Percentiles rank a stretch among this genome's conserved stretches.
Conservation (phyloP, 495 filamentous ascomycete genomes). For the Margaritispora aquatica region DNA sequence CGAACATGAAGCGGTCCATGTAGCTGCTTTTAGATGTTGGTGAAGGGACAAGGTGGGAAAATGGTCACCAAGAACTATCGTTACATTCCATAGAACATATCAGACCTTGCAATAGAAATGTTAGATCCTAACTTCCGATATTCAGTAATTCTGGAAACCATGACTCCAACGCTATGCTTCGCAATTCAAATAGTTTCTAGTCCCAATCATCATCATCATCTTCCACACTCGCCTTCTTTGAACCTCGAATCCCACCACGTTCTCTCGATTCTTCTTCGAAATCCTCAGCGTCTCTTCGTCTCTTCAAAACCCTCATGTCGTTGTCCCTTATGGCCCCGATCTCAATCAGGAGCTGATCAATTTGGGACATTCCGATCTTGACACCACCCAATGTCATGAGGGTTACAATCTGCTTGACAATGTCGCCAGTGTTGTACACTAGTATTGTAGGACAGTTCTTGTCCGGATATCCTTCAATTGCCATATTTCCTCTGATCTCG, state of each 20-base stretch:
- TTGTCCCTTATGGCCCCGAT: slow-evolving; percentile 69
- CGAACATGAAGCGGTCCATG: too few relatives aligned
- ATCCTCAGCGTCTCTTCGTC: slow-evolving; percentile 53
- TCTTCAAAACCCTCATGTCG: slow-evolving; percentile 70
- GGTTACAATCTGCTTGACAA: slow-evolving; percentile 81
- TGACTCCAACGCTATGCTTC: not conserved
- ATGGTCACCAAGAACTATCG: too few relatives aligned
- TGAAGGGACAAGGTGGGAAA: too few relatives aligned
- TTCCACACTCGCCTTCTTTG: slow-evolving; percentile 40
- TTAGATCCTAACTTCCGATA: not conserved
- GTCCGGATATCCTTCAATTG: slow-evolving; percentile 95
- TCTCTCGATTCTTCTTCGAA: slow-evolving; percentile 41
- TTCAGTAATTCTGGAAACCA: not conserved
- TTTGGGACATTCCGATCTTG: slow-evolving; percentile 52
- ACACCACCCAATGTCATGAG: slow-evolving; percentile 70
- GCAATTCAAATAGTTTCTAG: slow-evolving; percentile 29
- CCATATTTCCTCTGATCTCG: slow-evolving; percentile 87
- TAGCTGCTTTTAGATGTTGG: too few relatives aligned
- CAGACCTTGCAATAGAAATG: too few relatives aligned
- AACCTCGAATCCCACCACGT: slow-evolving; percentile 37
- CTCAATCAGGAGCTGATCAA: slow-evolving; percentile 75
- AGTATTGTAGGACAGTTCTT: slow-evolving; percentile 91
- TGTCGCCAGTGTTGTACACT: slow-evolving; percentile 86
- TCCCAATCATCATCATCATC: slow-evolving; percentile 76
- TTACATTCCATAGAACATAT: too few relatives aligned